Evolutionary conservation across 768 basidiomycete genomes (phyloP).

Genomic region (Trametes punicea): DNA sequence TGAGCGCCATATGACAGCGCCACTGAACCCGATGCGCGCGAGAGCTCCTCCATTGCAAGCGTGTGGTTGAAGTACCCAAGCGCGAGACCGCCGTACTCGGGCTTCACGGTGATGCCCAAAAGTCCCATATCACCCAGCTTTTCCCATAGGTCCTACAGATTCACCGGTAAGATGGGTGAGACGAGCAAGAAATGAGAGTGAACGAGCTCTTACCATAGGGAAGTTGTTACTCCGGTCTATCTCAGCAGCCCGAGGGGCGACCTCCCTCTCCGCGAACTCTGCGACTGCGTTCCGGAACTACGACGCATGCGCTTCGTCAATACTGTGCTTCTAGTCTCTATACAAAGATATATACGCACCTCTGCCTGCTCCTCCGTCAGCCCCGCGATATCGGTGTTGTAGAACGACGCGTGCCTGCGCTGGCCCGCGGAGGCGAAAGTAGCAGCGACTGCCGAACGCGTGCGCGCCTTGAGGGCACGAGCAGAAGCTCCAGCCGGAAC

Average conservation of each 20-base stretch:
- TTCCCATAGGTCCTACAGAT: slow-evolving; percentile 72
- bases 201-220: slow-evolving; percentile 51
- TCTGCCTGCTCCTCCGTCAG: slow-evolving; percentile 79
- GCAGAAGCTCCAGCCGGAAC: neutral
- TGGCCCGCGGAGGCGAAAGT: neutral
- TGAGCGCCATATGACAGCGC: slow-evolving; percentile 92
- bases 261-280: slow-evolving; percentile 78
- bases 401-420: slow-evolving; percentile 48
- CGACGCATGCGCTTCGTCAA: neutral
- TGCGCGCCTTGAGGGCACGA: neutral
- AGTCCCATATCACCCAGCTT: slow-evolving; percentile 92
- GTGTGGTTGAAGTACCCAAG: slow-evolving; percentile 87
- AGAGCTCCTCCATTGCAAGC: slow-evolving; percentile 93
- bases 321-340: no score
- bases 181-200: neutral
- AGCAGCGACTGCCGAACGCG: neutral
- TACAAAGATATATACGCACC: slow-evolving; percentile 38
- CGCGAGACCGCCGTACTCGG: slow-evolving; percentile 77
- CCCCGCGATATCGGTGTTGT: slow-evolving; percentile 71
- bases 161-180: neutral
- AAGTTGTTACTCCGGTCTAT: slow-evolving; percentile 85
- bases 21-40: slow-evolving; percentile 86
- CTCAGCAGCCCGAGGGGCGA: slow-evolving; percentile 82
- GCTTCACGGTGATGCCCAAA: slow-evolving; percentile 79
- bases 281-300: slow-evolving; percentile 80